Percentiles rank a stretch among this genome's conserved stretches.
phyloP scores from a whole-genome alignment of 768 basidiomycete genomes.

The Termitomyces sp. region DNA sequence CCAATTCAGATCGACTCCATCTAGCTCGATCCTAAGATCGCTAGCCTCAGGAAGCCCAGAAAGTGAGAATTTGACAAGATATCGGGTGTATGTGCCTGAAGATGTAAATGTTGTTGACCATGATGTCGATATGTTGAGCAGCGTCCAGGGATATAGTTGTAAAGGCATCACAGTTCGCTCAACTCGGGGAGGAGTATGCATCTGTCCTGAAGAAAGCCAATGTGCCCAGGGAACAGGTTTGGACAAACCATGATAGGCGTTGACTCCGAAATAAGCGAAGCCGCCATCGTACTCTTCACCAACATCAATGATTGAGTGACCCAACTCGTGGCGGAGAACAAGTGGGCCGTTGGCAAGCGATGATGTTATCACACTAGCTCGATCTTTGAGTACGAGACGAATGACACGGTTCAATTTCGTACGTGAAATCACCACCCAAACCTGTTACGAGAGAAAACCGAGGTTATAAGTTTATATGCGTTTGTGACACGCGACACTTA shows the following conservation, averaged over 20 bases:
- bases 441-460: conserved; percentile 32
- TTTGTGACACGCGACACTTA: conserved; percentile 21
- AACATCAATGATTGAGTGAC: conserved; percentile 73
- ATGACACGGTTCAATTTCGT: conserved; percentile 19
- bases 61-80: conserved; percentile 66
- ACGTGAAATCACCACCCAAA: conserved; percentile 77
- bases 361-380: conserved; percentile 62
- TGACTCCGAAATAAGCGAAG: conserved; percentile 64
- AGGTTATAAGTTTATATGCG: neutral
- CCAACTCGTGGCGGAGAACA: conserved; percentile 75
- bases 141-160: conserved; percentile 72
- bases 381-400: neutral
- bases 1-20: conserved; percentile 60
- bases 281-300: conserved; percentile 87
- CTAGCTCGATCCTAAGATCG: conserved; percentile 56
- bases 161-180: conserved; percentile 74
- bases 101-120: conserved; percentile 62
- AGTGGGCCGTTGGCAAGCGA: conserved; percentile 70
- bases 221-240: conserved; percentile 59
- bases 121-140: conserved; percentile 55
- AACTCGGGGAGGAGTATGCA: conserved; percentile 31
- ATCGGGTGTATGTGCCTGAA: conserved; percentile 55
- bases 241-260: conserved; percentile 44
- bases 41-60: conserved; percentile 56
- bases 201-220: conserved; percentile 49